Conservation (phyloP, 805 yeast genomes). For the Maudiozyma bulderi region DNA sequence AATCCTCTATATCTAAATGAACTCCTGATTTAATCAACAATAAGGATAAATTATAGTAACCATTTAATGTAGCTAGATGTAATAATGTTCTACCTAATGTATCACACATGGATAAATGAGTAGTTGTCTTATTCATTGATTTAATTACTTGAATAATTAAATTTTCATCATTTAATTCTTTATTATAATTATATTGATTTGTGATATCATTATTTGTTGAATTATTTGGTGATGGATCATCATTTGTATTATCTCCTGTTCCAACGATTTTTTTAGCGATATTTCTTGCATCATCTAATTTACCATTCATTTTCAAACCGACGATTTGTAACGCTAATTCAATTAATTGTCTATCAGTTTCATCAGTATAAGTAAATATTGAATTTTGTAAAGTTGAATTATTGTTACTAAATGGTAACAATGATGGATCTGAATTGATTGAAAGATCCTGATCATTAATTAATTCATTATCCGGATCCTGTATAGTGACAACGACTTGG, state of each 20-base stretch:
- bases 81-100: slow-evolving; percentile 77
- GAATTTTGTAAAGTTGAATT: slow-evolving; percentile 20
- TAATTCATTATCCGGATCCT: slow-evolving; percentile 31
- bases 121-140: slow-evolving; percentile 51
- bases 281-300: slow-evolving; percentile 86
- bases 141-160: slow-evolving; percentile 45
- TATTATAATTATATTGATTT: neutral
- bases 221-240: neutral
- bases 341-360: slow-evolving; percentile 87
- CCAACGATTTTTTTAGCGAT: slow-evolving; percentile 89
- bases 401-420: slow-evolving; percentile 5
- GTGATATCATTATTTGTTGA: neutral
- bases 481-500: slow-evolving; percentile 83
- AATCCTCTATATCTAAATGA: slow-evolving; percentile 62
- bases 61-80: slow-evolving; percentile 75
- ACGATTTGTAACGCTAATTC: slow-evolving; percentile 94
- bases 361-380: slow-evolving; percentile 86
- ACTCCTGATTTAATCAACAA: slow-evolving; percentile 59
- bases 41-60: slow-evolving; percentile 51
- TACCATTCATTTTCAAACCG: slow-evolving; percentile 94
- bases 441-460: neutral
- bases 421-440: neutral
- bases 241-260: slow-evolving; percentile 18
- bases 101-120: slow-evolving; percentile 78
- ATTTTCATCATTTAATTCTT: slow-evolving; percentile 28